Conservation (phyloP, 495 filamentous ascomycete genomes). For the Bombardia bombarda region DNA sequence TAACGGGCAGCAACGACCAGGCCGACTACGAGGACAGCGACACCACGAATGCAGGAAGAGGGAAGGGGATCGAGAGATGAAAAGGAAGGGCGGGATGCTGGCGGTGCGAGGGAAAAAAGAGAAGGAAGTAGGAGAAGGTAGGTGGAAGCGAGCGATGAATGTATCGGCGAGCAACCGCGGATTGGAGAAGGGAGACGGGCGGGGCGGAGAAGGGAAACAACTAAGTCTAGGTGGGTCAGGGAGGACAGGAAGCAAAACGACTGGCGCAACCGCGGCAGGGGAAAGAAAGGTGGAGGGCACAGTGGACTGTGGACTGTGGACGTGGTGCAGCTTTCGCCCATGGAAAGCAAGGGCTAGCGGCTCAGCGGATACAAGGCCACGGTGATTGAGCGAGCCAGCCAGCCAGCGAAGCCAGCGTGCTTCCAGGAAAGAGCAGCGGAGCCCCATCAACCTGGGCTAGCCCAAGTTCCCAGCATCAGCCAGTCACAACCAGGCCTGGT, state of each 20-base stretch:
- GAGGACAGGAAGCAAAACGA: constrained; percentile 19
- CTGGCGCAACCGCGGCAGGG: constrained; percentile 23
- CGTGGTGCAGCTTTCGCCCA: background rate
- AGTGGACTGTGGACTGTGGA: background rate
- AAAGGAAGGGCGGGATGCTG: constrained; percentile 37
- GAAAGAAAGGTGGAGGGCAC: background rate
- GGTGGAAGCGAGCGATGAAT: constrained; percentile 27
- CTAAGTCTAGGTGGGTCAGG: constrained; percentile 1
- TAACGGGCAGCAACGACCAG: constrained; percentile 23
- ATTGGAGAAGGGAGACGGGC: constrained; percentile 13
- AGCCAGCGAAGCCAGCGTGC: too few relatives aligned
- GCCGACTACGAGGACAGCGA: constrained; percentile 17
- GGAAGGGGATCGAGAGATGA: constrained; percentile 31
- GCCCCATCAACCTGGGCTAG: too few relatives aligned
- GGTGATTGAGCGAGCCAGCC: constrained; percentile 25
- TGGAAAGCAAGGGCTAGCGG: constrained; percentile 21
- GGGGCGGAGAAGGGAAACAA: constrained; percentile 8
- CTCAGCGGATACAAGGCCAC: constrained; percentile 25
- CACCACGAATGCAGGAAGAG: constrained; percentile 33
- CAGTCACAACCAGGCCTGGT: background rate
- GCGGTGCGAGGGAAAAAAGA: constrained; percentile 26
- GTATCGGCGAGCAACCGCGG: constrained; percentile 10
- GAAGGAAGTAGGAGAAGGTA: constrained; percentile 19
- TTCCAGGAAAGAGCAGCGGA: too few relatives aligned
- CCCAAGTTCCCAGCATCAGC: too few relatives aligned